These are phyloP conservation scores for Ceratobasidium papillatum DNA, from an alignment of 1,284 basidiomycete genomes.

Conservation along the genomic window DNA sequence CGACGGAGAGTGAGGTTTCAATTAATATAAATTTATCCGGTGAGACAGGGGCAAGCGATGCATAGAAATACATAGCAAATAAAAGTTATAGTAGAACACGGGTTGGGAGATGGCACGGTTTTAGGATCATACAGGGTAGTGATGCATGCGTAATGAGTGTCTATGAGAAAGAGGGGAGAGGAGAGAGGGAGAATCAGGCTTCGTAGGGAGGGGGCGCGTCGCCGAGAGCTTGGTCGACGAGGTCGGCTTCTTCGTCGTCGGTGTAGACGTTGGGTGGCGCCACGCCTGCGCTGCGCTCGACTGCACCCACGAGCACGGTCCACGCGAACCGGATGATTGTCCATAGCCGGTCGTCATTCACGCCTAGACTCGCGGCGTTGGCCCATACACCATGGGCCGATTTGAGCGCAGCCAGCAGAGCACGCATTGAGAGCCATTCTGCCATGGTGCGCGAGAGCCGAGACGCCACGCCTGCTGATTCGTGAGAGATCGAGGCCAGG, in stretches of 20 bases:
- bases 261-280: slow-evolving; percentile 12
- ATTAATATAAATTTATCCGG: slow-evolving; percentile 28
- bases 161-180: not conserved
- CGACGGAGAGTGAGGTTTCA: not conserved
- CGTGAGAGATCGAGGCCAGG: not conserved
- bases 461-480: not conserved
- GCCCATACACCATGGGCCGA: slow-evolving; percentile 13
- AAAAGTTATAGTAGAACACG: slow-evolving; percentile 36
- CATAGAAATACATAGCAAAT: slow-evolving; percentile 37
- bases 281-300: slow-evolving; percentile 11
- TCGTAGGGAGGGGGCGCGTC: slow-evolving; percentile 27
- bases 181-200: not conserved
- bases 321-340: slow-evolving; percentile 11
- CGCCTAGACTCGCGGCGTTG: slow-evolving; percentile 10
- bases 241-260: slow-evolving; percentile 29
- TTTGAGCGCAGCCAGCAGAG: slow-evolving; percentile 11
- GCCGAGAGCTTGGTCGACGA: slow-evolving; percentile 20
- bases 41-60: not conserved
- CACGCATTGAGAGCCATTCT: slow-evolving; percentile 21
- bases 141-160: not conserved
- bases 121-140: slow-evolving; percentile 7
- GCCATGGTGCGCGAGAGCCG: not conserved
- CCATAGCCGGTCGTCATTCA: slow-evolving; percentile 32
- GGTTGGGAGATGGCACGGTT: slow-evolving; percentile 2
- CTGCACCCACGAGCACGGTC: slow-evolving; percentile 5